Evolutionary conservation across 352 stramenopile genomes (phyloP), one percentile per base, ranked within the genome.

Genomic region (Thraustotheca clavata): DNA sequence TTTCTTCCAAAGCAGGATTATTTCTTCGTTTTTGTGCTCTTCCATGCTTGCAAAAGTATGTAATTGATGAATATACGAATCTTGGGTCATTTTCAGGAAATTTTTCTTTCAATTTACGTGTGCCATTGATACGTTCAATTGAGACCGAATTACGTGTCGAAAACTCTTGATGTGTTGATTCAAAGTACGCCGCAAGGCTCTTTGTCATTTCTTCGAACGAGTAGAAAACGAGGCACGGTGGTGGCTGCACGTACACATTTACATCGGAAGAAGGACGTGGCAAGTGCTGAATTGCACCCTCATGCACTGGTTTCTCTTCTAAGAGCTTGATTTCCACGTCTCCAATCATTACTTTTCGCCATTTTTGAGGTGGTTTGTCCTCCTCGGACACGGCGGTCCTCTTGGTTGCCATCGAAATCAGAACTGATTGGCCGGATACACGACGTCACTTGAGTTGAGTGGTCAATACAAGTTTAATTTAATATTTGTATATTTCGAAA

Each of bases 1-100:
- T 52, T 31, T 52, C 43, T 18, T 52, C 43, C 1, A 65, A 34
- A 4, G 46, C 57, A 3, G 57, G 57, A 46, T 65, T 65, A 46
- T 65, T 65, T 18, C 57, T 40, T 6, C 57, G 57, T 35, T 65
- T 65, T 33, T 65, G 57, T 32, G 57, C 47, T n/a, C 57, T 40
- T 16, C 57, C 57, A 34, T 65, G 57, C 36, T 65, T 65, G 57
- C 57, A 65, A 26, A 65, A 43, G 26, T 65, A 65, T n/a, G 57
- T 65, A 14, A 65, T 65, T 9, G 57, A 65, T 35, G 57, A 50
- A 34, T 65, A 65, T 26, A 54, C 47, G 57, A 65, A 65, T 26
- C 57, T 40, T 27, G 47, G 35, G 41, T 65, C 57, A 46, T 65
- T 65, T 22, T 65, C 57, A 5, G 57, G 57, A 26, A 65, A 65